Evolutionary conservation across 2,329 filamentous ascomycete species (phyloP).

Genomic region (Colletotrichum kahawae): DNA sequence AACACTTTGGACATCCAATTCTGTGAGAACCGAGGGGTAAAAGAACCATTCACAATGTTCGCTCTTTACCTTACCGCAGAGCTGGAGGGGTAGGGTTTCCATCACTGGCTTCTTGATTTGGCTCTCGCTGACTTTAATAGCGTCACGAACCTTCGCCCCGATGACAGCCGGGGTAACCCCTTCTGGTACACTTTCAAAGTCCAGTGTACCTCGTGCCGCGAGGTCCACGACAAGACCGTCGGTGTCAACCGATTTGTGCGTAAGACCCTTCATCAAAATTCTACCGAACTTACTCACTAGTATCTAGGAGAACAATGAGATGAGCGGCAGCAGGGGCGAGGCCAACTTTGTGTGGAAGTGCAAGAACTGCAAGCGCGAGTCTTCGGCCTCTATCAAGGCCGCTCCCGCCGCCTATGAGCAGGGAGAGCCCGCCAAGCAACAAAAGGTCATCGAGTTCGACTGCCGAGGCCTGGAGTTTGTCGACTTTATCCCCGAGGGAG

Average conservation of each 20-base stretch:
- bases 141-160: slow-evolving; percentile 86
- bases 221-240: slow-evolving; percentile 86
- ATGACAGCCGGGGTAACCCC: slow-evolving; percentile 79
- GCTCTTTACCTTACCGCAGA: slow-evolving; percentile 72
- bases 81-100: slow-evolving; percentile 63
- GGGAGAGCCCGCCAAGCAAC: slow-evolving; percentile 72
- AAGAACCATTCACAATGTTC: slow-evolving; percentile 56
- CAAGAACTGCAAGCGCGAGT: slow-evolving; percentile 96
- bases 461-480: slow-evolving; percentile 92
- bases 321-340: slow-evolving; percentile 91
- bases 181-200: slow-evolving; percentile 99
- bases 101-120: background rate
- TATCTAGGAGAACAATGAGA: slow-evolving; percentile 80
- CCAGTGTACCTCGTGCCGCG: slow-evolving; percentile 96
- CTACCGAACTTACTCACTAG: background rate
- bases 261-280: slow-evolving; percentile 1
- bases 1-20: background rate
- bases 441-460: slow-evolving; percentile 89
- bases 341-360: slow-evolving; percentile 99
- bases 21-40: background rate
- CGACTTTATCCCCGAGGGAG: slow-evolving; percentile 91
- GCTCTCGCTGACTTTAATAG: slow-evolving; percentile 49
- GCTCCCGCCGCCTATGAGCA: slow-evolving; percentile 75
- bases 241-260: slow-evolving; percentile 87
- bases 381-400: slow-evolving; percentile 82